Evolutionary conservation across 225 moss, liverwort and hornwort species (phyloP).

Genomic region (Antitrichia curtipendula): DNA sequence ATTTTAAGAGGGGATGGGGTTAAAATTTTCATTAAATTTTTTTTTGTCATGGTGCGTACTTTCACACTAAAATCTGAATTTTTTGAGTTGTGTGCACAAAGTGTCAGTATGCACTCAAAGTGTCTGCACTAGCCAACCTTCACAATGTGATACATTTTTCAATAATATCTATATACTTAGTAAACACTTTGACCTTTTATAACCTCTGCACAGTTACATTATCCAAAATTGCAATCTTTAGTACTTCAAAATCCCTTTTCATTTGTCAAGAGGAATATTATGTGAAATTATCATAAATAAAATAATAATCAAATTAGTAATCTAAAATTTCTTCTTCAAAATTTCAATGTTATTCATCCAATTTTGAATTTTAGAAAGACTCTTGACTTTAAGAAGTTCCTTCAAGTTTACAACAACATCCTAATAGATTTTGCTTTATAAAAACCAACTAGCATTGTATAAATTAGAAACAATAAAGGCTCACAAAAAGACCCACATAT

Average conservation of each 20-base stretch:
- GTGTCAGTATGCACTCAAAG: too few species aligned
- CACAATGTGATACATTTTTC: too few species aligned
- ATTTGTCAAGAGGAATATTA: too few species aligned
- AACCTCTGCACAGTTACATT: too few species aligned
- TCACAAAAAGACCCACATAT: not conserved
- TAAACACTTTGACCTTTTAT: not conserved
- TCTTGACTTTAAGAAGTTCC: not conserved
- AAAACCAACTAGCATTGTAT: not conserved
- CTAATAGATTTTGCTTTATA: fast-evolving
- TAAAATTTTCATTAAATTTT: too few species aligned
- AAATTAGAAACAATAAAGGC: not conserved
- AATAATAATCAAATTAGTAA: fast-evolving
- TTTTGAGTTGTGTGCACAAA: too few species aligned
- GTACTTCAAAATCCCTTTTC: not conserved
- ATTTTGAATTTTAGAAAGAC: not conserved
- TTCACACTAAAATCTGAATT: too few species aligned
- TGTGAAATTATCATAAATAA: not conserved
- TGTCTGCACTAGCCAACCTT: too few species aligned
- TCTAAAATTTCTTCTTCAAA: not conserved
- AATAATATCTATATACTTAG: not conserved
- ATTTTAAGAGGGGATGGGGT: too few species aligned
- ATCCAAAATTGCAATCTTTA: not conserved
- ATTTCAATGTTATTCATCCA: fast-evolving
- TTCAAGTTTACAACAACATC: not conserved
- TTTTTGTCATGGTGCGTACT: too few species aligned